Base-by-base conservation (phyloP, 1,139 yeast genomes). In the Saccharomyces hybrid region DNA sequence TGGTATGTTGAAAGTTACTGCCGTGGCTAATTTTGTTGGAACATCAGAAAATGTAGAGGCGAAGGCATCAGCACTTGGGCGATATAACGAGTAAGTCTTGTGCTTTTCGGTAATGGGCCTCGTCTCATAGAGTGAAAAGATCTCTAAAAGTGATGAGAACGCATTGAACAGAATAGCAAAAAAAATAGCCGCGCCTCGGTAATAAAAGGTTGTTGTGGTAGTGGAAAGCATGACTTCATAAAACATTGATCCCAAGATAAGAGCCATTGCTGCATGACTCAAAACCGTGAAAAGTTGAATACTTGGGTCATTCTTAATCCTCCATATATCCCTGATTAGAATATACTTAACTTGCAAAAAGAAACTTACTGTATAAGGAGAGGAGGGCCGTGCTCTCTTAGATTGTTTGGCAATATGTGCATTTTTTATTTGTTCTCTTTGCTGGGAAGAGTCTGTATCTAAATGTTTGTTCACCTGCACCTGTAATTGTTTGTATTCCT, bases 71-170 rank as follows among this genome's bases (percentile, higher is more conserved):
- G 87, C 84, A 26, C 85, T 76, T 4, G 88, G 88, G 57, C 82
- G 83, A 63, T 83, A 84, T 50, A 84, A 70, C 0, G 85, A 85
- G 65, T 78, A 84, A 50, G 78, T 73, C 61, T 82, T 81, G 61
- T 85, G 91, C 64, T 85, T 85, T 64, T 83, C 88, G 16, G 83
- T 85, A 58, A 85, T 79, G 1, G 83, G 79, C 59, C 89, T 78
- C n/a, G 85, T 81, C 61, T 81, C 85, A 60, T 73, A 78, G 55
- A 82, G 70, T n/a, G 83, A 70, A 68, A 83, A 76, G 56, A 85
- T 79, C 68, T 85, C 90, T 63, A 84, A 73, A 57, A 83, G 70
- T 8, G 88, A 81, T 16, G 83, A 73, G 68, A 85, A 81, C 11
- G 87, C 85, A 65, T 84, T 84, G 70, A 82, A 84, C 62, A 85